phyloP scores from a whole-genome alignment of 2,329 filamentous ascomycete species.

The Dothistroma septosporum region DNA sequence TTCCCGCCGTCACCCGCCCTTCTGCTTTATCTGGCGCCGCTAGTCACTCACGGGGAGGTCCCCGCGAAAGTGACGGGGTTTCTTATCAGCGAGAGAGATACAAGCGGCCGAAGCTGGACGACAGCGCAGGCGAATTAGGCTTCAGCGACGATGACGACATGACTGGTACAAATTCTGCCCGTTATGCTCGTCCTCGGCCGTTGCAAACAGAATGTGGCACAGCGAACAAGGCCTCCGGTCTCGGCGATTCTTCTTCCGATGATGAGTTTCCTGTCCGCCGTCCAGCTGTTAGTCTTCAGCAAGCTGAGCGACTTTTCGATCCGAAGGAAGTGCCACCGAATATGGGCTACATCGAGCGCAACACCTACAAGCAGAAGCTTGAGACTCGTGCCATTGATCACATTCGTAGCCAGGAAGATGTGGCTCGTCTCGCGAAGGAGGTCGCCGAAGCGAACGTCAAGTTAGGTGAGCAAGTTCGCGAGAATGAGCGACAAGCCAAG shows the following conservation, averaged over 20 bases:
- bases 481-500: constrained; percentile 6
- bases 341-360: constrained; percentile 22
- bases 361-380: constrained; percentile 14
- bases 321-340: constrained; percentile 16
- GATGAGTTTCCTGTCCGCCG: not conserved
- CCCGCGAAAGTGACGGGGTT: constrained; percentile 7
- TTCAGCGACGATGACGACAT: not conserved
- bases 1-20: constrained; percentile 1
- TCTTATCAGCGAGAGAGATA: not conserved
- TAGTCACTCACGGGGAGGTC: not conserved
- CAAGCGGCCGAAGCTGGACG: not conserved
- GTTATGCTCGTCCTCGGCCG: not conserved
- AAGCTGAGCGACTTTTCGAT: not conserved
- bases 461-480: constrained; percentile 12
- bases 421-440: constrained; percentile 14
- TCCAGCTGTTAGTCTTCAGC: not conserved
- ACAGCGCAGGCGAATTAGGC: not conserved
- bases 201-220: not conserved
- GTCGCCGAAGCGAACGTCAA: constrained; percentile 18
- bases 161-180: not conserved
- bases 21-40: not conserved
- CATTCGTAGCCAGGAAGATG: constrained; percentile 15
- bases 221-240: not conserved
- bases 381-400: constrained; percentile 7
- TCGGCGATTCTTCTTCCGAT: not conserved